Conservation (phyloP, 129 eudicot genomes). For the Sambucus nigra region DNA sequence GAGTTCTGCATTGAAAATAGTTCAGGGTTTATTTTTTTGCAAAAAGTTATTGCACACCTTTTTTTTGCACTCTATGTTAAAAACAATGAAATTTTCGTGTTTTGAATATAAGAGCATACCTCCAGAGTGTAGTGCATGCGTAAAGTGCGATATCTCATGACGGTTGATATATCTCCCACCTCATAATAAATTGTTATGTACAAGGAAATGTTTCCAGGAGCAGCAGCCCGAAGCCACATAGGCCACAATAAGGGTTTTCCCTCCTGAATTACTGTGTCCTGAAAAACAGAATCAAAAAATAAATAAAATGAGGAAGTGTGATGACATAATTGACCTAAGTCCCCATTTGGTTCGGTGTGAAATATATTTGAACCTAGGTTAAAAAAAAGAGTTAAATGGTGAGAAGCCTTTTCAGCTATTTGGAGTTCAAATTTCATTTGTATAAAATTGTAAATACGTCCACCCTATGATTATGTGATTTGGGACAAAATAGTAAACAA, state of each 20-base stretch:
- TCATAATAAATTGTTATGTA: slow-evolving; percentile 65
- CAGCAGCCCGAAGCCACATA: slow-evolving; percentile 89
- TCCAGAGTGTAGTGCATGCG: slow-evolving; percentile 71
- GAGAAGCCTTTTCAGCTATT: no score
- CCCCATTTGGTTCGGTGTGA: no score
- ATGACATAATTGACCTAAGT: background rate
- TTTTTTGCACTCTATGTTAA: no score
- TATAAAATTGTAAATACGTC: no score
- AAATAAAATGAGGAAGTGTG: background rate
- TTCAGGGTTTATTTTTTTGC: no score
- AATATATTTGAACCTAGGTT: no score
- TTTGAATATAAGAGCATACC: slow-evolving; percentile 27
- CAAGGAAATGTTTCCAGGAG: slow-evolving; percentile 63
- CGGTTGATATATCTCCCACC: slow-evolving; percentile 53
- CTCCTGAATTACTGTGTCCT: slow-evolving; percentile 44
- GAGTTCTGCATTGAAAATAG: no score
- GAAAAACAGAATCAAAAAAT: slow-evolving; percentile 10
- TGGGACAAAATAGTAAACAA: no score
- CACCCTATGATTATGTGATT: no score
- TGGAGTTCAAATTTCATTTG: no score
- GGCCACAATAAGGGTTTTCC: slow-evolving; percentile 64
- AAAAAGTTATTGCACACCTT: no score
- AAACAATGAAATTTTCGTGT: background rate
- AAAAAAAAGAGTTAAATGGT: no score
- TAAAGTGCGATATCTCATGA: slow-evolving; percentile 66